Evolutionary conservation across 257 asterid genomes (phyloP).

Genomic region (Solanum ossicruentum): DNA sequence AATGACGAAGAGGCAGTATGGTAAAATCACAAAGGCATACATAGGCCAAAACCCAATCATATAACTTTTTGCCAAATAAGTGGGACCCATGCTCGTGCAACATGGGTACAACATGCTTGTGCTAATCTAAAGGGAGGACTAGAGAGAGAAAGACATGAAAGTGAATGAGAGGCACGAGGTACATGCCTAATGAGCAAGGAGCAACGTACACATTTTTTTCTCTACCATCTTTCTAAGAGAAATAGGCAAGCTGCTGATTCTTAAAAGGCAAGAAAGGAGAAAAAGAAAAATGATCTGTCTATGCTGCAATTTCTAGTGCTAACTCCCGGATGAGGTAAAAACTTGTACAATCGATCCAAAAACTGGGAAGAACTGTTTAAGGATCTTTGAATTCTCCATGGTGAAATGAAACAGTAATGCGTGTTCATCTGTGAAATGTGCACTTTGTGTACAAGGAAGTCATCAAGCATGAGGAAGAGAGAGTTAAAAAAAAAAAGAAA

Average conservation of each 20-base stretch:
- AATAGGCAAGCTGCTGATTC: slow-evolving; percentile 33
- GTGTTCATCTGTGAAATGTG: not conserved
- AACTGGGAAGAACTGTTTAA: slow-evolving; percentile 17
- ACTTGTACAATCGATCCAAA: not conserved
- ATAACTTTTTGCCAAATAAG: not conserved
- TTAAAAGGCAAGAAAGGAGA: slow-evolving; percentile 40
- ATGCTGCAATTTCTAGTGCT: slow-evolving; percentile 24
- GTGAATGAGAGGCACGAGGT: not conserved
- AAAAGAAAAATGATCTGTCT: slow-evolving; percentile 25
- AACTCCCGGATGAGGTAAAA: slow-evolving; percentile 62
- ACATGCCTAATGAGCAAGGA: not conserved
- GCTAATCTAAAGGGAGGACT: not conserved
- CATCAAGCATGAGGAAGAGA: not conserved
- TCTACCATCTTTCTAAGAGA: not conserved
- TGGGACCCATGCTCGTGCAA: not conserved
- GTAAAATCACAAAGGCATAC: not conserved
- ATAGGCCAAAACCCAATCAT: not conserved
- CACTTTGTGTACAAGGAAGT: not conserved
- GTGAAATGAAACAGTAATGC: not conserved
- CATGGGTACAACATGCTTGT: not conserved
- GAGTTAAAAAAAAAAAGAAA: not conserved
- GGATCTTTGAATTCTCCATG: slow-evolving; percentile 27
- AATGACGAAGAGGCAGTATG: not conserved
- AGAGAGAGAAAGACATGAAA: not conserved
- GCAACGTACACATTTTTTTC: not conserved